Conservation (phyloP, 208 protist species). For the Leishmania turanica region DNA sequence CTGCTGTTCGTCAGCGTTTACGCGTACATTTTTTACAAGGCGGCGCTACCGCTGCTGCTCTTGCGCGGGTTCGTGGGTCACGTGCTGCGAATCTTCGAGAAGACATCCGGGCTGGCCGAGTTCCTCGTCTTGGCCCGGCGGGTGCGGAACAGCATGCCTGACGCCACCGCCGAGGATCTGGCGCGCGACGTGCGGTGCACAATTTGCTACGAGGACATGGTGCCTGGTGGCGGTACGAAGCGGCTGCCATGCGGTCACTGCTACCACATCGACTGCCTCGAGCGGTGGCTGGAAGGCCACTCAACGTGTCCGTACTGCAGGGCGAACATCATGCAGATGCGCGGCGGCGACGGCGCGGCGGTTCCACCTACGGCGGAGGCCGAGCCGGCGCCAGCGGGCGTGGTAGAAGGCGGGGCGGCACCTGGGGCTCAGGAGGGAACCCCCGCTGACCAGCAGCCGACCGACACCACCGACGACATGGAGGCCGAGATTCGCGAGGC, state of each 20-base stretch:
- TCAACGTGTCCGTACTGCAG: constrained; percentile 88
- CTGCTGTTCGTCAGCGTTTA: constrained; percentile 53
- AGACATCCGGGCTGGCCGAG: constrained; percentile 30
- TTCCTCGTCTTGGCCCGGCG: constrained; percentile 47
- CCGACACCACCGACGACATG: not conserved
- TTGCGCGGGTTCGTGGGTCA: constrained; percentile 46
- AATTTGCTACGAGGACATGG: constrained; percentile 91
- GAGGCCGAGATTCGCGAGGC: constrained; percentile 34
- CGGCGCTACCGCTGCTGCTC: constrained; percentile 53
- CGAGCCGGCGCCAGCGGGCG: constrained; percentile 4
- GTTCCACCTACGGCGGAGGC: not conserved
- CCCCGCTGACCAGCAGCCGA: not conserved
- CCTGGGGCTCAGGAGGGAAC: not conserved
- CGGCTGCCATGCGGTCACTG: constrained; percentile 82
- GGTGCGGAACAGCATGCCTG: constrained; percentile 33
- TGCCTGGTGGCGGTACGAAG: constrained; percentile 41
- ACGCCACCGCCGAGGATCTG: constrained; percentile 63
- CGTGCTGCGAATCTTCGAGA: constrained; percentile 42
- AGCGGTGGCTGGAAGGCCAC: constrained; percentile 77
- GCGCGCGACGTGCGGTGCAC: constrained; percentile 62
- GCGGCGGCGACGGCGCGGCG: not conserved
- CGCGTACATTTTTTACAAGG: constrained; percentile 43
- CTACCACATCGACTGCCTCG: constrained; percentile 83
- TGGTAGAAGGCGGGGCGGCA: not conserved
- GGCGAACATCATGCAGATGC: constrained; percentile 50